Evolutionary conservation across 805 yeast genomes (phyloP), one percentile per base, ranked within the genome.

Genomic region (Saccharomyces mikatae): DNA sequence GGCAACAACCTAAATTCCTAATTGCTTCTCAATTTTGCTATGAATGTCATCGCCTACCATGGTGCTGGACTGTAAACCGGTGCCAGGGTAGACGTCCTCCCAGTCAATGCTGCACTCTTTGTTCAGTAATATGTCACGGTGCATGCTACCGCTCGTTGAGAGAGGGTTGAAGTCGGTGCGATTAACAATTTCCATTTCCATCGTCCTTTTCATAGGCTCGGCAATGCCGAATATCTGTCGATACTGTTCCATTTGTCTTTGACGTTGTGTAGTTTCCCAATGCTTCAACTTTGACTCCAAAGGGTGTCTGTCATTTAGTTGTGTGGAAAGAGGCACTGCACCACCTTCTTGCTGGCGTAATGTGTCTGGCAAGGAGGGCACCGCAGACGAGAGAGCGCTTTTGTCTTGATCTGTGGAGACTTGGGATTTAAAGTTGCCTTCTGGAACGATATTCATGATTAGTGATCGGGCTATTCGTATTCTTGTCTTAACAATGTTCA

Each of bases 161-260:
- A 86, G 13, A 6, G 96, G 96, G 57, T 77, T 82, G 69, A 83
- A 83, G 56, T 87, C 89, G 13, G 87, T 80, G 50, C 77, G 75
- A 48, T 82, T 80, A 2, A 92, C 86, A 27, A 92, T 79, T 54
- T 81, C 76, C 65, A 88, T 74, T 64, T 94, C 99, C 97, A 94
- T 90, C 31, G 84, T 82, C 65, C 97, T 80, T 66, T 85, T 85
- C 70, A 92, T 86, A 8, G 99, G 97, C 65, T 88, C 98, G 10
- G 94, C 97, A 49, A 92, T 82, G 14, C 99, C 99, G 69, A 87
- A 90, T 17, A 87, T 73, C 60, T 95, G 80, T 67, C 96, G 81
- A 71, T 87, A 84, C 56, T 82, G 82, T 67, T 90, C 94, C 74
- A 91, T 64, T 63, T 82, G 83, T 60, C 84, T 74, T 30, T 82